These are phyloP conservation scores for Syzygium oleosum DNA, from an alignment of 345 rosid genomes.

Conservation along the genomic window DNA sequence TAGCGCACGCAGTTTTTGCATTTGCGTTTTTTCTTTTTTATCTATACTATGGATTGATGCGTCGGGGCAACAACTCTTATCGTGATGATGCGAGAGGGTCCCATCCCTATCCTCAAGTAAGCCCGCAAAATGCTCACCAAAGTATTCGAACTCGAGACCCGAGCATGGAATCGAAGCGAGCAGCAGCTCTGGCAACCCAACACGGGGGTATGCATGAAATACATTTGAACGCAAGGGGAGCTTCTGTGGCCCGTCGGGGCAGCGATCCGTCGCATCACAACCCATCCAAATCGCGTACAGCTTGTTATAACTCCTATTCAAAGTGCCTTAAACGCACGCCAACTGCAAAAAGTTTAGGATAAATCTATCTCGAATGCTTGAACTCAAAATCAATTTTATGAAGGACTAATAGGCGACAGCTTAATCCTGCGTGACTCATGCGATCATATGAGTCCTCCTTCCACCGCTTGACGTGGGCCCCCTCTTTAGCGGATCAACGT, in stretches of 20 bases:
- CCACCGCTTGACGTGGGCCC: background rate
- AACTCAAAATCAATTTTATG: background rate
- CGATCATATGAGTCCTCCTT: background rate
- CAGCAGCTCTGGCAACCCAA: background rate
- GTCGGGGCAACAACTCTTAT: background rate
- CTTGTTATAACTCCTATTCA: background rate
- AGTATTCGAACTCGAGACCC: background rate
- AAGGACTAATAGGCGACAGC: background rate
- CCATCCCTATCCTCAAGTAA: background rate
- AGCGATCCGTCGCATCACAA: background rate
- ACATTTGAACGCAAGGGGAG: background rate
- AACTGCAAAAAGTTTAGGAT: background rate
- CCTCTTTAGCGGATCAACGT: fast-evolving
- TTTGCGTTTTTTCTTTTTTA: background rate
- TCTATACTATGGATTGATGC: background rate
- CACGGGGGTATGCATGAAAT: background rate
- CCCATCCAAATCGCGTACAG: background rate
- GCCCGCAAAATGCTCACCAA: background rate
- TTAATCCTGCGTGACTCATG: background rate
- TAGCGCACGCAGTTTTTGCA: fast-evolving
- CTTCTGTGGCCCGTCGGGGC: background rate
- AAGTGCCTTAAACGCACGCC: background rate
- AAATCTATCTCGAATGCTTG: fast-evolving
- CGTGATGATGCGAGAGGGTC: background rate
- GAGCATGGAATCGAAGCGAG: background rate